Evolutionary conservation across 2,329 filamentous ascomycete genomes (phyloP), one percentile per base, ranked within the genome.

Genomic region (Neobulgaria alba): DNA sequence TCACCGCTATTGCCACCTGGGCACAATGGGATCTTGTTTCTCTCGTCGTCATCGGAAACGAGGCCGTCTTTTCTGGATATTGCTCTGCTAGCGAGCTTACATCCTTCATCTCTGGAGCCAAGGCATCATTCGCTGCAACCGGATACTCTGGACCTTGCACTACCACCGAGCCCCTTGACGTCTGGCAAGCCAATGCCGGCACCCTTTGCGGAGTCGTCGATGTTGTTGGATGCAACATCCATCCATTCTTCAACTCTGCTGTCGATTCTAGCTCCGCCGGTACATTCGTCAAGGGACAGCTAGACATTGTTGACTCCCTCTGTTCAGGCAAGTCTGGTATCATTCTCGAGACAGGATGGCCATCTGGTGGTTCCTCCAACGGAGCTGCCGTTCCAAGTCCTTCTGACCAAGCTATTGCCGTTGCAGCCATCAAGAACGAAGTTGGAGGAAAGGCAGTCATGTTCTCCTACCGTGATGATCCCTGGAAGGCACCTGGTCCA

Each of bases 271-370:
- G 65, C 3, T 58, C 73, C 37, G 88, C 89, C 41, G 90, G 90
- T 60, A 61, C 68, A 38, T 95, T 95, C 63, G 84, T 89, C 55
- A 66, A 71, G 51, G 60, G 70, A 55, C 80, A 95, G 73, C 75
- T 95, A 50, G 67, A 77, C 34, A 70, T 85, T 50, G 79, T 94
- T 48, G 67, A 77, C 60, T 61, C 63, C 33, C 67, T 86, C 54
- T 96, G 90, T 76, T 61, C 69, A 30, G 74, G 73, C 60, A 84
- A 84, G 70, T 67, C 75, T 29, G 81, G 80, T 52, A 78, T 86
- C 70, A 86, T 90, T 67, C 72, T 93, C 54, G 90, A 96, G 79
- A 85, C 83, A 42, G 90, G 90, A 57, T 96, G 89, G 88, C 90
- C 90, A 50, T 79, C 69, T 39, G 52, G 61, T 5, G 89, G 89